Evolutionary conservation across 164 flowering plant species (phyloP).

Genomic region (Magnolia kwangsiensis): DNA sequence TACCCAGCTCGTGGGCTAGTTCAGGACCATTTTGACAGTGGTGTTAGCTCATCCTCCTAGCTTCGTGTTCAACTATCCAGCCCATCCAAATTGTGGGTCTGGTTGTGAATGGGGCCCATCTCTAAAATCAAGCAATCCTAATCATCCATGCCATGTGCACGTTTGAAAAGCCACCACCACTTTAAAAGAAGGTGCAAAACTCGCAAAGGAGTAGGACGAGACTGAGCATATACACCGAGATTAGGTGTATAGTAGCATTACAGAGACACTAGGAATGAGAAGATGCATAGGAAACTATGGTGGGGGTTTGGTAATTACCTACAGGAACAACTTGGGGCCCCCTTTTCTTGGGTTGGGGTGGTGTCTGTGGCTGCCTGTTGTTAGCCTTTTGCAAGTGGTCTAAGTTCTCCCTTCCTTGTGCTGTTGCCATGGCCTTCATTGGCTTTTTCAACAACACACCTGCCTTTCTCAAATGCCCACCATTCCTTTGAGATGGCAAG

Average conservation of each 20-base stretch:
- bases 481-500: conserved; percentile 14
- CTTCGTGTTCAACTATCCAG: too few relatives aligned
- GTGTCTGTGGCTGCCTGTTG: conserved; percentile 23
- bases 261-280: background rate
- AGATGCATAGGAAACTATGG: background rate
- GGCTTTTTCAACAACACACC: background rate
- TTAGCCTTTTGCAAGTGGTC: conserved; percentile 50
- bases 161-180: background rate
- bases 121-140: too few relatives aligned
- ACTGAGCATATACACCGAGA: background rate
- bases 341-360: conserved; percentile 17
- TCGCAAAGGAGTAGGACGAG: background rate
- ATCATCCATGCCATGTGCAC: too few relatives aligned
- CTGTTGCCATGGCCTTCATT: conserved; percentile 32
- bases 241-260: background rate
- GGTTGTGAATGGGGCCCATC: too few relatives aligned
- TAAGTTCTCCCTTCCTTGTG: conserved; percentile 40
- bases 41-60: too few relatives aligned
- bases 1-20: too few relatives aligned
- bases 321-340: conserved; percentile 32
- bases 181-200: background rate
- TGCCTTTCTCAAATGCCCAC: background rate
- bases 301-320: conserved; percentile 22
- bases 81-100: too few relatives aligned
- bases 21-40: too few relatives aligned